These are phyloP conservation scores for Vaccinium myrtillus DNA, from an alignment of 148 eudicot species.

Conservation along the genomic window DNA sequence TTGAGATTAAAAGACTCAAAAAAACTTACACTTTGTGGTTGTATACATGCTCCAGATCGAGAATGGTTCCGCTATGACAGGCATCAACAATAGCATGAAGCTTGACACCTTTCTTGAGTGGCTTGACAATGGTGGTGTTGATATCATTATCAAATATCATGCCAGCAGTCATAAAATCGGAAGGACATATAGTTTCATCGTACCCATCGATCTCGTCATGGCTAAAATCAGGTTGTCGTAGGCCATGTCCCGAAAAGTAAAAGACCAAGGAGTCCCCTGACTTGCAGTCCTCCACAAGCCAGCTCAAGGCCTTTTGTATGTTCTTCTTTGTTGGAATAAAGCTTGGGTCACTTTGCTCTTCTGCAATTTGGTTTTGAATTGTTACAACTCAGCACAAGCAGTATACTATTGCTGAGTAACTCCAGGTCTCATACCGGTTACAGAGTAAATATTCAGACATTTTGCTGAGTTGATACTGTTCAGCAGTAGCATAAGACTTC, in stretches of 20 bases:
- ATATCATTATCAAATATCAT: slow-evolving; percentile 67
- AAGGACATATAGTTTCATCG: slow-evolving; percentile 71
- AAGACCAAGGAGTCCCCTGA: slow-evolving; percentile 79
- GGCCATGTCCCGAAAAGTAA: slow-evolving; percentile 79
- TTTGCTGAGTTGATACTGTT: not conserved
- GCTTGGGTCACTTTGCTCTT: slow-evolving; percentile 3
- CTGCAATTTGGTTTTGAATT: slow-evolving; percentile 5
- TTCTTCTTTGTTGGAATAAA: slow-evolving; percentile 55
- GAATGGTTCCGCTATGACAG: slow-evolving; percentile 79
- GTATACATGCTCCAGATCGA: slow-evolving; percentile 42
- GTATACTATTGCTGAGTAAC: not conserved
- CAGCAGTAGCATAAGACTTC: no score
- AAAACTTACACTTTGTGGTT: not conserved
- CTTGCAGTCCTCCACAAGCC: slow-evolving; percentile 60
- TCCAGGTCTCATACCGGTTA: not conserved
- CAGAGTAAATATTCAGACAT: not conserved
- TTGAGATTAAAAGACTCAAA: not conserved
- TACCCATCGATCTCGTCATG: slow-evolving; percentile 65
- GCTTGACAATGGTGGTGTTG: slow-evolving; percentile 62
- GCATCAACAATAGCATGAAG: slow-evolving; percentile 84
- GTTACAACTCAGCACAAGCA: not conserved
- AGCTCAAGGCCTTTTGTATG: slow-evolving; percentile 55
- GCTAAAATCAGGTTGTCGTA: slow-evolving; percentile 45
- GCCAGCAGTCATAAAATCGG: slow-evolving; percentile 62
- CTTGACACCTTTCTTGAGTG: slow-evolving; percentile 54